Evolutionary conservation across 805 yeast species (phyloP), one percentile per base, ranked within the genome.

Genomic region (Tetrapisispora fleetii): DNA sequence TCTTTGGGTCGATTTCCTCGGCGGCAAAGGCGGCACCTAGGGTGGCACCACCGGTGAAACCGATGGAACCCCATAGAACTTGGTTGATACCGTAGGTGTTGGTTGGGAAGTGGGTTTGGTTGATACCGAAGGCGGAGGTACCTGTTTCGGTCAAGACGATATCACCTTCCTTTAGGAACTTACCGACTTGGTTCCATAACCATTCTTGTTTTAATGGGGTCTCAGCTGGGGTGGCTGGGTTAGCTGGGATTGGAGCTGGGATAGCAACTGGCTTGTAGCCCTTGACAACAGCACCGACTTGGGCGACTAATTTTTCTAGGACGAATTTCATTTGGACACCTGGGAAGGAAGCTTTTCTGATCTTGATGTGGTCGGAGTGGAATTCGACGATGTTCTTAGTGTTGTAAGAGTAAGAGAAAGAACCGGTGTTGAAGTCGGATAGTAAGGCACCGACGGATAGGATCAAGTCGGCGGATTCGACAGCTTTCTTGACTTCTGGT

Each of bases 351-450:
- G 88, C 89, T 58, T 72, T 77, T 64, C 74, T 79, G 64, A 82
- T 78, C 70, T 81, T 81, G 63, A 80, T 78, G 72, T 79, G 74
- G 69, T 83, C 85, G 18, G 89, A 81, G 70, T 83, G 90, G 77
- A 83, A 81, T 71, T 83, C 90, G 55, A 83, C 78, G 59, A 83
- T 76, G 71, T 83, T 82, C 67, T 77, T 79, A 58, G 90, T 83
- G 67, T 79, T 76, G 73, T 81, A 81, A 49, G 82, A 76, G 71
- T 83, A 83, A 36, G 88, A 79, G 74, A 83, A 83, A 19, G 95
- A 83, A 64, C 95, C 95, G 45, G 95, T 86, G 76, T 86, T 86
- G 79, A 83, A 87, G 69, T 86, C 95, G 46, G 93, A 85, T 62
- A 86, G 72, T 64, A 86, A 71, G 46, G 89, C 90, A 67, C 95